Conservation (phyloP, 1,284 basidiomycete genomes). For the Fomitopsis betulina region DNA sequence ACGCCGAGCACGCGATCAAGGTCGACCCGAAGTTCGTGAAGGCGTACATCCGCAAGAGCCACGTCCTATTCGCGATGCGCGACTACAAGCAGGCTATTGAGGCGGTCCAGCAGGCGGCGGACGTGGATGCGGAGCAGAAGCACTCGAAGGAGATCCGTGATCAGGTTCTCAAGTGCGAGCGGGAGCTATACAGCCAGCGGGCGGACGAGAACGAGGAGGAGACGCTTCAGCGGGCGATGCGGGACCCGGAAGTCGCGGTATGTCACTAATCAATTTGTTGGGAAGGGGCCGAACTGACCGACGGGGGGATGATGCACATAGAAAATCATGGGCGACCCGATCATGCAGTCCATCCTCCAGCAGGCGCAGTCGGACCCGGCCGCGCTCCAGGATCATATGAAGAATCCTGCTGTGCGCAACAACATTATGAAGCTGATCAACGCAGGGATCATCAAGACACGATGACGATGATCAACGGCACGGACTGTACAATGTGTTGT, state of each 20-base stretch:
- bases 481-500: background rate
- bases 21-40: conserved; percentile 91
- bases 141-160: conserved; percentile 79
- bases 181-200: conserved; percentile 80
- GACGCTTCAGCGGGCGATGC: conserved; percentile 91
- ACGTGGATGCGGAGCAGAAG: conserved; percentile 74
- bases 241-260: conserved; percentile 93
- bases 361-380: conserved; percentile 91
- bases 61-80: conserved; percentile 87
- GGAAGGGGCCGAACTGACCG: background rate
- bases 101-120: conserved; percentile 71
- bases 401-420: conserved; percentile 80
- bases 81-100: conserved; percentile 87
- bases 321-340: conserved; percentile 81
- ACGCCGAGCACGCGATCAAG: conserved; percentile 91
- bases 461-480: conserved; percentile 34
- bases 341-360: conserved; percentile 93
- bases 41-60: conserved; percentile 93
- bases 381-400: conserved; percentile 95
- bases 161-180: conserved; percentile 77
- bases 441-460: conserved; percentile 86
- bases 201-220: conserved; percentile 89
- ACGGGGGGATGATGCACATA: conserved; percentile 27
- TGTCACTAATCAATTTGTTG: conserved; percentile 27
- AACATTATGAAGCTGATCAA: conserved; percentile 94